Evolutionary conservation across 2,329 filamentous ascomycete species (phyloP).

Genomic region (Paracoccidioides brasiliensis): DNA sequence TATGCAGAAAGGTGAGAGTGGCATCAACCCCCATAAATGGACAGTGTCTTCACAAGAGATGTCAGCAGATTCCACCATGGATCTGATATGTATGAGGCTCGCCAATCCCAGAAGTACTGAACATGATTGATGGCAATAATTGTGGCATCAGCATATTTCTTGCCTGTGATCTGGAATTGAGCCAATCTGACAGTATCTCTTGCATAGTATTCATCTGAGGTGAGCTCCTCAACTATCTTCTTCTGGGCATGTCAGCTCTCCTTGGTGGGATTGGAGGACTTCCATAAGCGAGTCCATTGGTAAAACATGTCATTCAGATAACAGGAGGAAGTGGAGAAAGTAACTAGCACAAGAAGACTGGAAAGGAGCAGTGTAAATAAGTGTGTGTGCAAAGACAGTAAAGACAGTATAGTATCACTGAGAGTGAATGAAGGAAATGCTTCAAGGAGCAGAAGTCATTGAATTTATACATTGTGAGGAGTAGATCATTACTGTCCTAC

Average conservation of each 20-base stretch:
- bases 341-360: no score
- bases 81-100: not conserved
- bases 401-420: no score
- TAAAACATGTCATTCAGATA: not conserved
- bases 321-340: no score
- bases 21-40: slow-evolving; percentile 1
- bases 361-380: no score
- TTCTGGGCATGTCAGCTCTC: not conserved
- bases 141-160: slow-evolving; percentile 6
- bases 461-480: no score
- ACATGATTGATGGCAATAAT: slow-evolving; percentile 2
- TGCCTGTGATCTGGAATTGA: slow-evolving; percentile 1
- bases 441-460: no score
- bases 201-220: not conserved
- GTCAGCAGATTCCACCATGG: not conserved
- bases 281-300: slow-evolving; percentile 1
- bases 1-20: not conserved
- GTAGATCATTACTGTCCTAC: no score
- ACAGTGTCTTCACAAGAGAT: not conserved
- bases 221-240: slow-evolving; percentile 1
- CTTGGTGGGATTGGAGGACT: not conserved
- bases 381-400: no score
- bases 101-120: slow-evolving; percentile 4
- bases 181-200: slow-evolving; percentile 1
- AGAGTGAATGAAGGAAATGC: no score